Evolutionary conservation across 2,329 filamentous ascomycete species (phyloP), one percentile per base, ranked within the genome.

Genomic region (Ceratocystis ficicola): DNA sequence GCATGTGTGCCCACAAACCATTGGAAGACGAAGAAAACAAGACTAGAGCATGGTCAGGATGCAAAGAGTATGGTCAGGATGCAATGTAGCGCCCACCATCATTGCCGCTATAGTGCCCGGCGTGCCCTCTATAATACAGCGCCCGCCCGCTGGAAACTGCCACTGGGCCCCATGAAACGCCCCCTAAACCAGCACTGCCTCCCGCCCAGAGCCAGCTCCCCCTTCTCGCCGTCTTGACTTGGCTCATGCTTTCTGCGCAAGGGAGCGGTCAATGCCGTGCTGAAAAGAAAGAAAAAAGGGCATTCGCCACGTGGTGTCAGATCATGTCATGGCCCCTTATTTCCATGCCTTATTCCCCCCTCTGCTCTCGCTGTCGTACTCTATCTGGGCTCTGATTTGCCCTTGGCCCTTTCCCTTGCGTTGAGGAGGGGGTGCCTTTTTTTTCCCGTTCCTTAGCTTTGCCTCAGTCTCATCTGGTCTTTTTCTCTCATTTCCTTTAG

Each of bases 251-350:
- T 32, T 28, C 25, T 57, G 52, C 22, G 52, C 52, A 57, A 57
- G 52, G 52, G 52, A 32, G 52, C 25, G 28, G 52, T 15, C 52
- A 57, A 57, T 57, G 52, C 52, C 52, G 52, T 57, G 22, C 52
- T 57, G 52, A 57, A 57, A 57, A 57, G 36, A 41, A 36, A 36
- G 12, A 12, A 41, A 36, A 41, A 41, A 41, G 12, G n/a, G 52
- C 52, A 57, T 57, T 22, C 52, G 52, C 52, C 52, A 57, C 52
- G 52, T 57, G 52, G 52, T 57, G 30, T 57, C 52, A 28, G 52
- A 57, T 30, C 28, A 57, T 30, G 32, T 30, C 28, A 57, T 30
- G 32, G 12, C 36, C 60, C 36, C 60, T 62, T 46, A 25, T 62
- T n/a, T 62, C 44, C 46, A 48, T 48, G 46, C 46, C 20, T 48